Base-by-base conservation (phyloP, 2,329 filamentous ascomycete genomes). In the Didymella lethalis region DNA sequence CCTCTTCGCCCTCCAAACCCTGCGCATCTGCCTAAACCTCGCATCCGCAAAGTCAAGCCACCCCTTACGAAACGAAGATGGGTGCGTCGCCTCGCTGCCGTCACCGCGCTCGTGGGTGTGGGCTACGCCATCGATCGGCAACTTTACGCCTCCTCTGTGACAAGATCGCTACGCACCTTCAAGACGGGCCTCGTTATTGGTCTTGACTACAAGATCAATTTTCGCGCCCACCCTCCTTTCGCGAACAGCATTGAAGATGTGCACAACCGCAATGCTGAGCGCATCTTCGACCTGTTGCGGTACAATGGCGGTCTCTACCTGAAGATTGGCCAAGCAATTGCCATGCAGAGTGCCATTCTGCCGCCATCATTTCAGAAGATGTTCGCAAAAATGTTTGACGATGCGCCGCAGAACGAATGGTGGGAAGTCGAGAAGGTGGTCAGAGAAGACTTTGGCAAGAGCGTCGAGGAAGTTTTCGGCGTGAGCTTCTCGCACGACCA, bases 261-360 rank as follows among this genome's bases (percentile, higher is more conserved):
- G 49, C 95, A 99, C 78, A 81, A 85, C 36, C 88, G 95, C 61
- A 96, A 90, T 73, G 95, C 95, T 0, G 87, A 93, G 79, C 85
- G 91, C 26, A 81, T 98, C 36, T 96, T 92, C 61, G 84, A 94
- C 29, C 80, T 99, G 62, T 83, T 98, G 65, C 85, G 91, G 26
- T 82, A 86, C 54, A 99, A 99, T 83, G 94, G 95, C 60, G 95
- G 95, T 0, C 79, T 99, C 18, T 99, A 98, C 74, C 83, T 98
- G 73, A 99, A 99, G 84, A 97, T 99, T 58, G 95, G 95, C 0
- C 95, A 99, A 82, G 95, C 95, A 4, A 94, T 99, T 66, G 95
- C 94, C 14, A 98, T 98, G 95, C 95, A 99, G 82, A 94, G 91
- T 66, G 94, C 94, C 0, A 88, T 98, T 26, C 80, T 99, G 62